Conservation (phyloP, 2,329 filamentous ascomycete genomes). For the Trichoderma sp. region DNA sequence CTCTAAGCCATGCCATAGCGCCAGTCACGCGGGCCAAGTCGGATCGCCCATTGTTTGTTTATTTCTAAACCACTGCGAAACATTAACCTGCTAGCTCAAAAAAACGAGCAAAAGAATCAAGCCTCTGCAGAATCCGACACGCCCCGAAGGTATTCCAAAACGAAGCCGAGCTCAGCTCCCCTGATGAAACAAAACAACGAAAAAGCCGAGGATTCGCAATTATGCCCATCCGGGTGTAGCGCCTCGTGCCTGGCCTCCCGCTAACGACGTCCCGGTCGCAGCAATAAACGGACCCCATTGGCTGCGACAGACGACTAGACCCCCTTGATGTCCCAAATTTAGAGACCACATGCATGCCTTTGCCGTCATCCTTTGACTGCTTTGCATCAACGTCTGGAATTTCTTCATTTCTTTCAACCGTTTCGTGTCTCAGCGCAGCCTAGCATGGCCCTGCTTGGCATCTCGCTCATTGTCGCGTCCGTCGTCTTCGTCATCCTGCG, state of each 20-base stretch:
- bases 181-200: conserved; percentile 16
- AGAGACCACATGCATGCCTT: conserved; percentile 15
- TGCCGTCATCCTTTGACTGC: conserved; percentile 6
- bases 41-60: conserved; percentile 7
- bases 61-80: not conserved
- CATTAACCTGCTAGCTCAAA: not conserved
- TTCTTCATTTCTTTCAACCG: not conserved
- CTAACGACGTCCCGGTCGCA: conserved; percentile 3
- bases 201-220: not conserved
- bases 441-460: conserved; percentile 54
- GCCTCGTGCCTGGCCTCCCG: not conserved
- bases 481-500: conserved; percentile 56
- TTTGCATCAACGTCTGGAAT: not conserved
- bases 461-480: conserved; percentile 61
- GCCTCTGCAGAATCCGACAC: not conserved
- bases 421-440: not conserved
- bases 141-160: not conserved
- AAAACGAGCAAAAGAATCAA: not conserved
- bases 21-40: not conserved
- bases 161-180: not conserved
- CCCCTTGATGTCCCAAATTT: conserved; percentile 16
- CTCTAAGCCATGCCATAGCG: not conserved
- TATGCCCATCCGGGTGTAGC: not conserved
- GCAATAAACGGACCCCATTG: not conserved
- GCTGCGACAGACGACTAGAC: not conserved